A percentile compares a stretch with the other conserved stretches of the same genome.
Evolutionary conservation across 139 green algal species (phyloP).

Genomic region (Zygnema circumcarinatum): DNA sequence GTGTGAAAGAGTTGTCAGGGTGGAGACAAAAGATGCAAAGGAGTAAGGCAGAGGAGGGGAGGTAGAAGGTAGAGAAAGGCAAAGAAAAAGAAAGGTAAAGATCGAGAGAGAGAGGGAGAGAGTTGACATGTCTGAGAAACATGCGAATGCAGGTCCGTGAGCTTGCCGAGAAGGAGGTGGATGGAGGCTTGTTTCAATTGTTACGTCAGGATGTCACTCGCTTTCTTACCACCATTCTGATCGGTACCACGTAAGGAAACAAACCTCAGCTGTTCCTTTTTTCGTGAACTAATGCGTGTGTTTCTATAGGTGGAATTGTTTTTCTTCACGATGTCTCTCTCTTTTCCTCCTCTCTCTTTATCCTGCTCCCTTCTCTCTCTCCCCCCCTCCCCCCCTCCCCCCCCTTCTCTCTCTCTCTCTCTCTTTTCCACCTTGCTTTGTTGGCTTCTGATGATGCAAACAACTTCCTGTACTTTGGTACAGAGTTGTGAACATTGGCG

Average conservation of each 20-base stretch:
- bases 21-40: too few relatives aligned
- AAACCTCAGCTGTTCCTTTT: too few relatives aligned
- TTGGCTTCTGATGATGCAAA: background rate
- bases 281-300: background rate
- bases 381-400: background rate
- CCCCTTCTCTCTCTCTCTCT: too few relatives aligned
- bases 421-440: background rate
- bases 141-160: slow-evolving; percentile 65
- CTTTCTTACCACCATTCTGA: slow-evolving; percentile 70
- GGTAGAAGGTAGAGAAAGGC: too few relatives aligned
- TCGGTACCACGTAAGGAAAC: slow-evolving; percentile 58
- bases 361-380: background rate
- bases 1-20: too few relatives aligned
- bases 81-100: too few relatives aligned
- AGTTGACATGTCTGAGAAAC: too few relatives aligned
- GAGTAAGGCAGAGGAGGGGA: too few relatives aligned
- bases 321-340: background rate
- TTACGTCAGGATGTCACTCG: slow-evolving; percentile 64
- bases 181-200: slow-evolving; percentile 55
- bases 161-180: slow-evolving; percentile 64
- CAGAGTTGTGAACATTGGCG: slow-evolving; percentile 58
- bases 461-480: background rate
- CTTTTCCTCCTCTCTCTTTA: background rate
- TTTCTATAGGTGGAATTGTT: background rate
- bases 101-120: too few relatives aligned